These are phyloP conservation scores for Fermentozyma sake DNA, from an alignment of 1,139 yeast species.

Conservation along the genomic window DNA sequence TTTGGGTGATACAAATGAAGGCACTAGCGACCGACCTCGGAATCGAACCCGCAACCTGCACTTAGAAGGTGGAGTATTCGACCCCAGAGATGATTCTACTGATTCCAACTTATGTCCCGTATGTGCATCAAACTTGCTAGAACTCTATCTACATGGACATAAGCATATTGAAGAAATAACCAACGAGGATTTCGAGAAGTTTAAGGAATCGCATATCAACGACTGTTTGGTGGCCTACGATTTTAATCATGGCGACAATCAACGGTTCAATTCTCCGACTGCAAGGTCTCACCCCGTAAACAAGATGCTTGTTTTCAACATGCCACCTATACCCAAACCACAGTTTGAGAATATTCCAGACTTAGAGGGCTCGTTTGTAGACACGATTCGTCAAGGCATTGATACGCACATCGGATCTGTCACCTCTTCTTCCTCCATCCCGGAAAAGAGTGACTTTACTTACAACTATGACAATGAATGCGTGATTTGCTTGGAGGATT, in stretches of 20 bases:
- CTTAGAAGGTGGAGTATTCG: constrained; percentile 1
- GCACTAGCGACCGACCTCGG: too few species aligned
- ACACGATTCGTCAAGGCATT: constrained; percentile 6
- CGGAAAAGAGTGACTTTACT: constrained; percentile 21
- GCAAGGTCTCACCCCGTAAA: constrained; percentile 43
- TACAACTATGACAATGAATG: constrained; percentile 62
- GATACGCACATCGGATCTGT: constrained; percentile 19
- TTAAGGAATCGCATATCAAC: constrained; percentile 64
- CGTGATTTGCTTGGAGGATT: constrained; percentile 88
- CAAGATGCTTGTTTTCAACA: constrained; percentile 80
- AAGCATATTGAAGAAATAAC: constrained; percentile 16
- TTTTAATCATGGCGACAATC: constrained; percentile 55
- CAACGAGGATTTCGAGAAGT: constrained; percentile 37
- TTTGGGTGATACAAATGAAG: too few species aligned
- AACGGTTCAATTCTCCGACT: constrained; percentile 31
- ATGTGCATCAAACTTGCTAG: constrained; percentile 49
- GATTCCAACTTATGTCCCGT: constrained; percentile 43
- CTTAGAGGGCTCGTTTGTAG: constrained; percentile 8
- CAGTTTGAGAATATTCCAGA: constrained; percentile 33
- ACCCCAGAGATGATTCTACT: constrained; percentile 16
- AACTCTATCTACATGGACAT: constrained; percentile 41
- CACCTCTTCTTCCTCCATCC: constrained; percentile 20
- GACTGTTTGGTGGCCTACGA: constrained; percentile 66
- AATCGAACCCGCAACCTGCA: too few species aligned
- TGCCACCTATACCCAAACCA: constrained; percentile 54